Conservation (phyloP, 2,329 filamentous ascomycete species). For the Colletotrichum musae region DNA sequence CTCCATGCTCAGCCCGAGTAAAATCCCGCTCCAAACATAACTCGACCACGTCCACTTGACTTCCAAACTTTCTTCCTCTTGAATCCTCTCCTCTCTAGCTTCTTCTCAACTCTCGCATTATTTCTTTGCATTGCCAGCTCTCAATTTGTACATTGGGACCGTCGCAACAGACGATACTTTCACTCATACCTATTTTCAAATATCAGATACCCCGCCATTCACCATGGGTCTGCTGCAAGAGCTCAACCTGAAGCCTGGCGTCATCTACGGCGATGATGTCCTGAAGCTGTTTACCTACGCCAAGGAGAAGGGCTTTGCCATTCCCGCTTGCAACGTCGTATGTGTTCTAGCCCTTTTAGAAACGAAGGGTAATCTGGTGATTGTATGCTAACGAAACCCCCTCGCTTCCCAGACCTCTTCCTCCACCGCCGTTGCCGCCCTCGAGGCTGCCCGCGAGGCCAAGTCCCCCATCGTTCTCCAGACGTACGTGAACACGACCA, state of each 20-base stretch:
- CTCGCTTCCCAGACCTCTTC: constrained; percentile 72
- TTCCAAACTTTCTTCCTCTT: constrained; percentile 23
- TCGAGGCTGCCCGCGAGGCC: constrained; percentile 94
- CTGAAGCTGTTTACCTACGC: constrained; percentile 87
- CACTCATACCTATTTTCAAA: background rate
- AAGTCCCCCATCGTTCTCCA: constrained; percentile 95
- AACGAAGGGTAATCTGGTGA: constrained; percentile 18
- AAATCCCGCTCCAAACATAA: constrained; percentile 42
- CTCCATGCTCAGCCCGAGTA: constrained; percentile 32
- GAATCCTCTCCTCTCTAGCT: background rate
- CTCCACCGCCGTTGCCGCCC: constrained; percentile 85
- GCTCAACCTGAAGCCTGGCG: constrained; percentile 66
- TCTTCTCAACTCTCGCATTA: constrained; percentile 2
- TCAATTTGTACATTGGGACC: background rate
- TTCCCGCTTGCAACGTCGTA: constrained; percentile 88
- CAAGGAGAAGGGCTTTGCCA: constrained; percentile 88
- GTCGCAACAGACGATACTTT: constrained; percentile 22
- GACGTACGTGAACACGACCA: constrained; percentile 56
- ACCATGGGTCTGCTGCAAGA: constrained; percentile 53
- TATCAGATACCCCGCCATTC: constrained; percentile 37
- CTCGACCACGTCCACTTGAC: constrained; percentile 30
- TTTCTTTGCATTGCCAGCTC: background rate
- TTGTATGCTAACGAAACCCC: constrained; percentile 30
- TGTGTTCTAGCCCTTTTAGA: constrained; percentile 21
- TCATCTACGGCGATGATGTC: constrained; percentile 69